Evolutionary conservation across 495 filamentous ascomycete species (phyloP).

Genomic region (Daldinia grandis): DNA sequence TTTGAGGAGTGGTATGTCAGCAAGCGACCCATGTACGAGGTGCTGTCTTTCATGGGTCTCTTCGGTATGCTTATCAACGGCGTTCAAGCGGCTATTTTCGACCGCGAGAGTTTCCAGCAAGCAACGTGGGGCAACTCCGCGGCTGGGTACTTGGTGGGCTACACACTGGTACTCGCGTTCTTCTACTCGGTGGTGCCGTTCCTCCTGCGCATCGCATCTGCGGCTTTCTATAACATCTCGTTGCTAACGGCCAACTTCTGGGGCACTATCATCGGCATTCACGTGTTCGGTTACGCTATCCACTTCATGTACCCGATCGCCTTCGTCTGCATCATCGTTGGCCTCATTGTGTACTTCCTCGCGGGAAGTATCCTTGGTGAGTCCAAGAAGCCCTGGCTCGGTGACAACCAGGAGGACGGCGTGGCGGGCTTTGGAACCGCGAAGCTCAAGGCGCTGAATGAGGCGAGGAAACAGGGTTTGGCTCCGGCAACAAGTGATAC

Average conservation of each 20-base stretch:
- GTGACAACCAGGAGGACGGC: slow-evolving; percentile 81
- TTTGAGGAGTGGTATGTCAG: slow-evolving; percentile 92
- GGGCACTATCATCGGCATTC: slow-evolving; percentile 89
- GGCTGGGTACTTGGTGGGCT: slow-evolving; percentile 84
- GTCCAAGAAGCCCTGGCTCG: slow-evolving; percentile 93
- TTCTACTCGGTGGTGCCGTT: slow-evolving; percentile 92
- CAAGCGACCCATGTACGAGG: slow-evolving; percentile 89
- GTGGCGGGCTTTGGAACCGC: slow-evolving; percentile 87
- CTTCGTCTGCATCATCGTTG: slow-evolving; percentile 88
- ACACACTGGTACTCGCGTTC: slow-evolving; percentile 78
- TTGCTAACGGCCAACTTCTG: slow-evolving; percentile 96
- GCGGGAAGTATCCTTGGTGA: slow-evolving; percentile 83
- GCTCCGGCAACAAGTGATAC: slow-evolving; percentile 8
- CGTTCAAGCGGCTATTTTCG: slow-evolving; percentile 88
- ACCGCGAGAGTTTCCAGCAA: slow-evolving; percentile 71
- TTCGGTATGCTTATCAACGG: slow-evolving; percentile 94
- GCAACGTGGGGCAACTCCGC: slow-evolving; percentile 75
- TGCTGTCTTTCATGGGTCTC: slow-evolving; percentile 87
- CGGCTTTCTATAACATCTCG: slow-evolving; percentile 96
- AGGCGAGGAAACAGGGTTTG: slow-evolving; percentile 50
- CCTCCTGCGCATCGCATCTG: slow-evolving; percentile 84
- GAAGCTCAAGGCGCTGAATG: slow-evolving; percentile 75
- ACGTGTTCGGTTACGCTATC: slow-evolving; percentile 80
- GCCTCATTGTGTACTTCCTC: slow-evolving; percentile 83
- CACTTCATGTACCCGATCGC: slow-evolving; percentile 96